A percentile compares a stretch with the other conserved stretches of the same genome.
Evolutionary conservation across 345 rosid genomes (phyloP).

Genomic region (Eucalyptus polybractea): DNA sequence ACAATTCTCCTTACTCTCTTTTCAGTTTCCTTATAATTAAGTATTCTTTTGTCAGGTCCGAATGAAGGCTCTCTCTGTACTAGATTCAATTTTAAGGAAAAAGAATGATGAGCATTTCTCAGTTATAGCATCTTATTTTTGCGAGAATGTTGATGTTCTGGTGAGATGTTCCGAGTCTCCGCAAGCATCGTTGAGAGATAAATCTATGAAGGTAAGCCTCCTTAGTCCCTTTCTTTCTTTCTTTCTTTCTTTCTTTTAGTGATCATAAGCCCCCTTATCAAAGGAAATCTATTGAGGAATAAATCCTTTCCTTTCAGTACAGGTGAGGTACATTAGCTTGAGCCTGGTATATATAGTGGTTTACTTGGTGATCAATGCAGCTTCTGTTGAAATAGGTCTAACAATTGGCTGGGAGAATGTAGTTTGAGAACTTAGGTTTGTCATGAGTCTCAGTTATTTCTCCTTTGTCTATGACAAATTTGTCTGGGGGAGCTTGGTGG

Average conservation of each 20-base stretch:
- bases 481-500: background rate
- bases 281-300: background rate
- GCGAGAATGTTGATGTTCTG: slow-evolving; percentile 54
- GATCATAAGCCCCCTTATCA: background rate
- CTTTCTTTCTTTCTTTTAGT: fast-evolving
- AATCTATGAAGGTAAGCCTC: slow-evolving; percentile 57
- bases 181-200: slow-evolving; percentile 81
- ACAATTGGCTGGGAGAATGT: background rate
- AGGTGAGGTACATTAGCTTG: background rate
- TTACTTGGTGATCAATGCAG: background rate
- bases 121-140: slow-evolving; percentile 53
- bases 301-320: background rate
- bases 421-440: background rate
- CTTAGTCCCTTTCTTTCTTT: background rate
- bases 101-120: slow-evolving; percentile 62
- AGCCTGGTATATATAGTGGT: background rate
- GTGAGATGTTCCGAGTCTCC: slow-evolving; percentile 76
- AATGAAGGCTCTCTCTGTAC: slow-evolving; percentile 87
- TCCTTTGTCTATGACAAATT: background rate
- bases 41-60: slow-evolving; percentile 48
- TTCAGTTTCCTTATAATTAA: background rate
- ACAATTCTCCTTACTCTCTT: background rate
- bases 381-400: background rate
- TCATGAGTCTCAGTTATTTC: background rate
- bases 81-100: slow-evolving; percentile 80